Evolutionary conservation across 2,329 filamentous ascomycete species (phyloP), one percentile per base, ranked within the genome.

Genomic region (Pyrenophora graminea): DNA sequence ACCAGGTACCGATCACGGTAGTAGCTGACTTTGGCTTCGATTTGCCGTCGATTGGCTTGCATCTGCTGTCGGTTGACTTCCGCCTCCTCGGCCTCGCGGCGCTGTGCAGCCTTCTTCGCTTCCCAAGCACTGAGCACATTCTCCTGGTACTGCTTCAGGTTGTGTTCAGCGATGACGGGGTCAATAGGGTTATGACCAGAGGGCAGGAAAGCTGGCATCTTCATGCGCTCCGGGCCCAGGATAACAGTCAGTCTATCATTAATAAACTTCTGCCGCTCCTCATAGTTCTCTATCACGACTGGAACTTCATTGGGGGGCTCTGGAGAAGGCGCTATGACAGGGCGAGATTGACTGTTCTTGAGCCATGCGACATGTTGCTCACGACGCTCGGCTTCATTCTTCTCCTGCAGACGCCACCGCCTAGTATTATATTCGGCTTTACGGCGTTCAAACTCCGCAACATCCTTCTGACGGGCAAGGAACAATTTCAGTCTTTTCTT

Each of bases 151-250:
- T 37, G n/a, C 12, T 41, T 21, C n/a, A 39, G 25, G 43, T 54
- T 42, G 23, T 51, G 12, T 19, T 54, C 36, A 4, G 27, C 54
- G 12, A 56, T 45, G 9, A 39, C 32, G 7, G 40, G 32, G 7
- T 56, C 54, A 2, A 54, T 39, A 1, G 42, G 50, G 2, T 40
- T 45, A 17, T 51, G 43, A 8, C 54, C 51, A 6, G 54, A 56
- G 5, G 43, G 51, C n/a, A 45, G 36, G 1, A 54, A 18, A 2
- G 23, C 23, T 9, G 32, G 36, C 10, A 25, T 21, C 4, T 39
- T 39, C 47, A 54, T 56, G 19, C 41, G 41, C 27, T 48, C 43
- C 9, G 36, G 18, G n/a, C 50, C 46, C 19, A 56, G 41, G 2
- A 54, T 17, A 6, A 32, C n/a, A 4, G 21, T 44, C 2, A 54